Evolutionary conservation across 2,329 filamentous ascomycete species (phyloP).

Genomic region (Fusarium agapanthi): DNA sequence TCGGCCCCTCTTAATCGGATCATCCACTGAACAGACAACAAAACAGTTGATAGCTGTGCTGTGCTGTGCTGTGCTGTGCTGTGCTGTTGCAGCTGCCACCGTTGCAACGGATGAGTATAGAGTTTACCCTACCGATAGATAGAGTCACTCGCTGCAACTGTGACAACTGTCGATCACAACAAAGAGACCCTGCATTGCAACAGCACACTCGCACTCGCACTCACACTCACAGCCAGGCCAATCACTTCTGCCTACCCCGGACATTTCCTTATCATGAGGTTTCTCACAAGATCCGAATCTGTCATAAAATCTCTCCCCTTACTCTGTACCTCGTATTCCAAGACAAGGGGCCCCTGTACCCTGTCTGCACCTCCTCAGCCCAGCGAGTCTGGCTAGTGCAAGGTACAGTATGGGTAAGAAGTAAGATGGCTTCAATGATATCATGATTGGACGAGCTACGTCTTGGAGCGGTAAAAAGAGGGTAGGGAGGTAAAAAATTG

Average conservation of each 20-base stretch:
- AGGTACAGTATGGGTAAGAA: slow-evolving; percentile 14
- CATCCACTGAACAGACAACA: neutral
- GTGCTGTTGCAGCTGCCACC: neutral
- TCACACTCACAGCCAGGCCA: neutral
- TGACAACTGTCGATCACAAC: neutral
- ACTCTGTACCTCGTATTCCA: slow-evolving; percentile 25
- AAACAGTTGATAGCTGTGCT: neutral
- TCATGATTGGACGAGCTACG: slow-evolving; percentile 26
- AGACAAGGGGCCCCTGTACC: slow-evolving; percentile 3
- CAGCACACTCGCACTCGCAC: neutral
- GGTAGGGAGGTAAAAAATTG: neutral
- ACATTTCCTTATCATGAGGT: slow-evolving; percentile 16
- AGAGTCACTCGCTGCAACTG: neutral
- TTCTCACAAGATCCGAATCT: slow-evolving; percentile 23
- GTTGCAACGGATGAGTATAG: neutral
- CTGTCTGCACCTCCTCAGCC: slow-evolving; percentile 1
- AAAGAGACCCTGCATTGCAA: neutral
- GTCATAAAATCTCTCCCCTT: neutral
- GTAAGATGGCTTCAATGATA: slow-evolving; percentile 13
- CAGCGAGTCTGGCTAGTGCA: slow-evolving; percentile 18
- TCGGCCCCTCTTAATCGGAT: slow-evolving; percentile 10
- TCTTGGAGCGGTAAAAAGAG: neutral
- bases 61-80: neutral
- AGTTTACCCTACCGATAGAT: neutral
- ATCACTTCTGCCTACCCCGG: slow-evolving; percentile 1